Evolutionary conservation across 257 asterid genomes (phyloP).

Genomic region (Nicotiana tomentosiformis): DNA sequence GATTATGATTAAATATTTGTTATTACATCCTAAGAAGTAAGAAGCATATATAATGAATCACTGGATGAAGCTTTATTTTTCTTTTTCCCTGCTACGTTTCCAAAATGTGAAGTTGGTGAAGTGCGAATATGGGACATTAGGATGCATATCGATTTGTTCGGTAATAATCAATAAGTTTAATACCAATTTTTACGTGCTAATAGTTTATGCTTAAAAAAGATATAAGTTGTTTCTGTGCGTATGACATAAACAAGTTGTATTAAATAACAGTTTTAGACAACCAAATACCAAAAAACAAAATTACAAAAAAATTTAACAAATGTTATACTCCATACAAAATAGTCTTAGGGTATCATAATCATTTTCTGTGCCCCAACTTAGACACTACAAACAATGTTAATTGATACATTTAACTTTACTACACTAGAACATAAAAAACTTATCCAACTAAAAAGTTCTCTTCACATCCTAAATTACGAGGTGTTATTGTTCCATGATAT

Average conservation of each 20-base stretch:
- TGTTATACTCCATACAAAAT: background rate
- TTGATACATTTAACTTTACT: background rate
- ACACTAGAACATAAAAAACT: background rate
- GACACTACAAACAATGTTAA: background rate
- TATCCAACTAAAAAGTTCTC: background rate
- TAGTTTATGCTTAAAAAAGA: background rate
- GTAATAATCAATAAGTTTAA: no score
- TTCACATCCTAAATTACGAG: background rate
- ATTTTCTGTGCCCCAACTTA: background rate
- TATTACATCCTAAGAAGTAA: background rate
- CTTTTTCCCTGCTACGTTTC: no score
- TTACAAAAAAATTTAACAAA: background rate
- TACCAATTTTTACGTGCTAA: background rate
- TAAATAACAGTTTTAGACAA: background rate
- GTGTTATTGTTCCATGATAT: background rate
- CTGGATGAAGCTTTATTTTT: background rate
- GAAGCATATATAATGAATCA: background rate
- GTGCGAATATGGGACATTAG: no score
- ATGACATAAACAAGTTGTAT: no score
- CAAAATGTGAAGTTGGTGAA: no score
- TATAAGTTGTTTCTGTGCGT: background rate
- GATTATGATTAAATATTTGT: no score
- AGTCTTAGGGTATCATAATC: background rate
- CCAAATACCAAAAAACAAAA: background rate
- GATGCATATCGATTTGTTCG: no score